Evolutionary conservation across 2,329 filamentous ascomycete genomes (phyloP).

Genomic region (Ophiostoma sp.): DNA sequence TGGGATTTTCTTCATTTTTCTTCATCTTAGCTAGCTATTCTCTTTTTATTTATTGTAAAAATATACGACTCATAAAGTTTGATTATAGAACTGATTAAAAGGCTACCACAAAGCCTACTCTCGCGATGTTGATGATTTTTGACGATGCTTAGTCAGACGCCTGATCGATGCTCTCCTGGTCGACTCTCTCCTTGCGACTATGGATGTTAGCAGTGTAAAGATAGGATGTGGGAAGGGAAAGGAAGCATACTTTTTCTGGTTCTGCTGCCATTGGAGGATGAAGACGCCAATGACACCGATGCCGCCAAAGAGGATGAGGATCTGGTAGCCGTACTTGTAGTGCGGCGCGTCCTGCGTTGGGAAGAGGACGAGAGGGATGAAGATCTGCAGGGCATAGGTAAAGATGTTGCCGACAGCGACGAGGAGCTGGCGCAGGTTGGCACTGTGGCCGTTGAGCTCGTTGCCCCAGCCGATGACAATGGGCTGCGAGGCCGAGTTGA

Average conservation of each 20-base stretch:
- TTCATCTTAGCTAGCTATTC: neutral
- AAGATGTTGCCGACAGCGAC: constrained; percentile 28
- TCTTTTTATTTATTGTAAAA: neutral
- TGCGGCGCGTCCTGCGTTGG: constrained; percentile 35
- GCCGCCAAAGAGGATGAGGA: constrained; percentile 34
- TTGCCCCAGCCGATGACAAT: constrained; percentile 30
- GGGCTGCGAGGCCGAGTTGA: constrained; percentile 27
- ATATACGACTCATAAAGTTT: neutral
- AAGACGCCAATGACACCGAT: constrained; percentile 28
- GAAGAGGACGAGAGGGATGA: constrained; percentile 32
- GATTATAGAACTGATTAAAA: neutral
- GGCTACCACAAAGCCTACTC: too few relatives aligned
- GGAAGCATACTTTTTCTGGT: neutral
- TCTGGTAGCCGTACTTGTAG: constrained; percentile 35
- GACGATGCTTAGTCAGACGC: neutral
- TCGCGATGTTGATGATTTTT: too few relatives aligned
- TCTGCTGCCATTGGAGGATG: constrained; percentile 23
- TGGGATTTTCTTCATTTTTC: neutral
- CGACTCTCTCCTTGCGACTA: constrained; percentile 10
- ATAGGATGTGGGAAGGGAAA: neutral
- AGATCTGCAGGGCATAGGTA: constrained; percentile 26
- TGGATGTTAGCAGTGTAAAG: neutral
- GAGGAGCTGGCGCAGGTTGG: constrained; percentile 27
- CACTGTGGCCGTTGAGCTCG: constrained; percentile 26
- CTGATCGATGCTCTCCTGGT: neutral